Evolutionary conservation across 1,139 yeast genomes (phyloP).

Genomic region (Yamadazyma diospyri): DNA sequence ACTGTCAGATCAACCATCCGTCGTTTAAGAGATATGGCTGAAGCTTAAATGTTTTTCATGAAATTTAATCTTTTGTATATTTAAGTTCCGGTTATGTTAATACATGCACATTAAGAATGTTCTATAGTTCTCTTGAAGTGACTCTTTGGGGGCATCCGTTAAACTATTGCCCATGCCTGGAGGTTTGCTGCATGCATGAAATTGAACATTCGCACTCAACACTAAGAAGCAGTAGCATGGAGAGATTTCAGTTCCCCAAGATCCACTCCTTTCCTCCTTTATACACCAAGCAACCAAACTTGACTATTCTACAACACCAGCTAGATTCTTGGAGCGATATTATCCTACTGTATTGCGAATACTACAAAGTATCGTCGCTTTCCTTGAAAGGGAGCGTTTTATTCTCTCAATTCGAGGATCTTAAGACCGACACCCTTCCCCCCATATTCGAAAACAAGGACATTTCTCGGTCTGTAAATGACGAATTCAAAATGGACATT

Average conservation of each 20-base stretch:
- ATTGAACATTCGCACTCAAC: too few species aligned
- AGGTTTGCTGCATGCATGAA: too few species aligned
- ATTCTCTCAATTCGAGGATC: conserved; percentile 25
- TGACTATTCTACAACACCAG: conserved; percentile 75
- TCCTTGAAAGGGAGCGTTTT: conserved; percentile 27
- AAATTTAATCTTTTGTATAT: conserved; percentile 15
- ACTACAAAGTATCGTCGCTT: conserved; percentile 43
- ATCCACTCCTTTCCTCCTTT: conserved; percentile 90
- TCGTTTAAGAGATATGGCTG: conserved; percentile 99
- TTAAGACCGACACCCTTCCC: conserved; percentile 21
- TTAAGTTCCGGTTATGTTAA: conserved; percentile 16
- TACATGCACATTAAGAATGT: conserved; percentile 9
- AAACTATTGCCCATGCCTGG: too few species aligned
- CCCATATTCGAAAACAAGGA: conserved; percentile 46
- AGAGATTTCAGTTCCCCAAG: conserved; percentile 50
- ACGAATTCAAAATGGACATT: conserved; percentile 53
- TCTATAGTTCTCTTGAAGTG: not conserved
- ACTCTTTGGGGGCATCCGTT: too few species aligned
- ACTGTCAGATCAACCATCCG: conserved; percentile 99
- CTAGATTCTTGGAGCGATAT: conserved; percentile 44
- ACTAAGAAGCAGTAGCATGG: too few species aligned
- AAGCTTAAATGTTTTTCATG: conserved; percentile 60
- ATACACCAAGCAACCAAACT: conserved; percentile 85
- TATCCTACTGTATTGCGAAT: conserved; percentile 55
- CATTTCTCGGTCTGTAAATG: conserved; percentile 52